Evolutionary conservation across 148 eudicot genomes (phyloP).

Genomic region (Linanthus parryae): DNA sequence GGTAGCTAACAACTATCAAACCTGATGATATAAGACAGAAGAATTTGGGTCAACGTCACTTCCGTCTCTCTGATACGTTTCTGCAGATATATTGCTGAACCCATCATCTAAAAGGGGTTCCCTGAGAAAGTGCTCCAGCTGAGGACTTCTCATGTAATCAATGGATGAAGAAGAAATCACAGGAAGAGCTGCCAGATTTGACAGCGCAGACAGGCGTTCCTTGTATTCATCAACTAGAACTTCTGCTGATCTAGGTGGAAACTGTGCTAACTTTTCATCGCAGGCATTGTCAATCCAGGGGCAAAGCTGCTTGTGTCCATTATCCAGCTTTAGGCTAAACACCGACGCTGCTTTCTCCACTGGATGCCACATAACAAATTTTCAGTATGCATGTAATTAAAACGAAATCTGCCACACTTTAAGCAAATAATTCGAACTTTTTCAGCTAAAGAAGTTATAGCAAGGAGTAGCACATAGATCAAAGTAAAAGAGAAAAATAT

Average conservation of each 20-base stretch:
- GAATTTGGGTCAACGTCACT: slow-evolving; percentile 29
- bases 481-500: neutral
- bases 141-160: slow-evolving; percentile 48
- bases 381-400: neutral
- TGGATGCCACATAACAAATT: slow-evolving; percentile 22
- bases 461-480: neutral
- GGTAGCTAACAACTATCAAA: no score
- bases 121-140: slow-evolving; percentile 60
- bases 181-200: slow-evolving; percentile 76
- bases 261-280: slow-evolving; percentile 64
- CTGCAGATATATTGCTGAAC: slow-evolving; percentile 27
- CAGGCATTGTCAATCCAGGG: slow-evolving; percentile 91
- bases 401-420: neutral
- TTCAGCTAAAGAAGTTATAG: neutral
- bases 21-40: slow-evolving; percentile 67
- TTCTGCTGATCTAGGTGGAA: slow-evolving; percentile 54
- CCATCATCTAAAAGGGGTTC: slow-evolving; percentile 38
- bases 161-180: slow-evolving; percentile 43
- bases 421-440: no score
- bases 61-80: slow-evolving; percentile 35
- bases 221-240: slow-evolving; percentile 63
- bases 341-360: slow-evolving; percentile 94
- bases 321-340: slow-evolving; percentile 85
- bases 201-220: slow-evolving; percentile 47
- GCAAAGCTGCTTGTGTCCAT: slow-evolving; percentile 79